These are phyloP conservation scores for Chaetomium tenue DNA, from an alignment of 495 filamentous ascomycete genomes.

Conservation along the genomic window DNA sequence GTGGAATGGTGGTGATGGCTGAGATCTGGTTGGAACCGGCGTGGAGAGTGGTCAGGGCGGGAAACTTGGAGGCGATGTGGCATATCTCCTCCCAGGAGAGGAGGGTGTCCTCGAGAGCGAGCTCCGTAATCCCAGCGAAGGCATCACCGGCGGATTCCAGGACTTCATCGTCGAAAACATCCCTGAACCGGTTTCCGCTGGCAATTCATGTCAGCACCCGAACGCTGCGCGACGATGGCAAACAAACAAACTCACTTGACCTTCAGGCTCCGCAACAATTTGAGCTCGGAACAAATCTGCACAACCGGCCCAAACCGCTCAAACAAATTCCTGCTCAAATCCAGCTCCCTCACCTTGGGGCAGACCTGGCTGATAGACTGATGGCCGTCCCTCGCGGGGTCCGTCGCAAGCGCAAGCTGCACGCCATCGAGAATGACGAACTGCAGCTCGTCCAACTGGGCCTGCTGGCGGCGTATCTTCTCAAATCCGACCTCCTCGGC, in stretches of 20 bases:
- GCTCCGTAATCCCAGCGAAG: constrained; percentile 60
- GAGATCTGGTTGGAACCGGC: constrained; percentile 50
- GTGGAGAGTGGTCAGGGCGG: constrained; percentile 56
- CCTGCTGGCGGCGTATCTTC: constrained; percentile 78
- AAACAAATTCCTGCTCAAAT: constrained; percentile 83
- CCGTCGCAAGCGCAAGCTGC: constrained; percentile 50
- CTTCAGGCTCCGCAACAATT: constrained; percentile 60
- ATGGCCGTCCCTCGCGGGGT: constrained; percentile 36
- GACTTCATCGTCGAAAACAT: constrained; percentile 36
- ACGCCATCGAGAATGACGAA: constrained; percentile 80
- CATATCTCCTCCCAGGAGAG: constrained; percentile 69
- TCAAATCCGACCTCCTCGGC: constrained; percentile 96
- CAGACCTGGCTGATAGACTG: constrained; percentile 48
- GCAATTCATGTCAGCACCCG: background rate
- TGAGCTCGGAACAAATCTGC: constrained; percentile 65
- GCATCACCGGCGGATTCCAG: constrained; percentile 36
- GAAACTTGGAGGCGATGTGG: constrained; percentile 53
- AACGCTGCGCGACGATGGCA: constrained; percentile 41
- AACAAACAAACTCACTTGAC: constrained; percentile 59
- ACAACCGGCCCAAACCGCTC: constrained; percentile 61
- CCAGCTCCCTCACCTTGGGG: constrained; percentile 73
- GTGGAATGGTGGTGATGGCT: constrained; percentile 41
- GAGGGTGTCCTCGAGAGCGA: constrained; percentile 72
- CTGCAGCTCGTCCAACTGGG: constrained; percentile 70
- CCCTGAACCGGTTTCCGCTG: constrained; percentile 76